These are phyloP conservation scores for Sporothrix schenckii DNA, from an alignment of 2,329 filamentous ascomycete genomes.

Conservation along the genomic window DNA sequence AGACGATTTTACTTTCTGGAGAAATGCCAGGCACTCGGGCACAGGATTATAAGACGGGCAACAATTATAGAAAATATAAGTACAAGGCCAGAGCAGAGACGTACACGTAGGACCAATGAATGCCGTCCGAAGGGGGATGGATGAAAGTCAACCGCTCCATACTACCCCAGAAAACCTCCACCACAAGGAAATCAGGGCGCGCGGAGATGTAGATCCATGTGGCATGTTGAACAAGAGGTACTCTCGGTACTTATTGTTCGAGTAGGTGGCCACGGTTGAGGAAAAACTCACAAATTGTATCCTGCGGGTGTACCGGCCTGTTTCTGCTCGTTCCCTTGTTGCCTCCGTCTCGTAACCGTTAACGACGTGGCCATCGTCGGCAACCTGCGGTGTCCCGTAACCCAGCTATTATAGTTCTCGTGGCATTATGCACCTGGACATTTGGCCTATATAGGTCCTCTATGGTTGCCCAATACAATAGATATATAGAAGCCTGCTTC, in stretches of 20 bases:
- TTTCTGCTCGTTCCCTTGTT: not conserved
- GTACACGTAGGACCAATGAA: not conserved
- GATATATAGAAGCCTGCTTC: not conserved
- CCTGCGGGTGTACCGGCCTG: not conserved
- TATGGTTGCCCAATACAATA: not conserved
- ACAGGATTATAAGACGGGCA: not conserved
- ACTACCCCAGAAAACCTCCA: constrained; percentile 8
- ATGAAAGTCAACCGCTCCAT: not conserved
- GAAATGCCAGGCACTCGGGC: not conserved
- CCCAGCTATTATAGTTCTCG: not conserved
- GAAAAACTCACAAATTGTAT: constrained; percentile 6
- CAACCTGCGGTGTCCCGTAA: not conserved
- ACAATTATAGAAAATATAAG: constrained; percentile 5
- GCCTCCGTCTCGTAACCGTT: not conserved
- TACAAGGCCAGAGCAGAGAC: too few relatives aligned
- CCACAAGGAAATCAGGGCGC: not conserved
- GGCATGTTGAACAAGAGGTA: not conserved
- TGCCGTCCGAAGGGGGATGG: not conserved
- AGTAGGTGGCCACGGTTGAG: not conserved
- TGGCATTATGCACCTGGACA: not conserved
- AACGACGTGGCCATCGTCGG: not conserved
- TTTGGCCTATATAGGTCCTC: not conserved
- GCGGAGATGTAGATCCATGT: not conserved
- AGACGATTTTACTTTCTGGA: not conserved
- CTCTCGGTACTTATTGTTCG: too few relatives aligned